Evolutionary conservation across 2,329 filamentous ascomycete genomes (phyloP), one percentile per base, ranked within the genome.

Genomic region (Diatrype stigma): DNA sequence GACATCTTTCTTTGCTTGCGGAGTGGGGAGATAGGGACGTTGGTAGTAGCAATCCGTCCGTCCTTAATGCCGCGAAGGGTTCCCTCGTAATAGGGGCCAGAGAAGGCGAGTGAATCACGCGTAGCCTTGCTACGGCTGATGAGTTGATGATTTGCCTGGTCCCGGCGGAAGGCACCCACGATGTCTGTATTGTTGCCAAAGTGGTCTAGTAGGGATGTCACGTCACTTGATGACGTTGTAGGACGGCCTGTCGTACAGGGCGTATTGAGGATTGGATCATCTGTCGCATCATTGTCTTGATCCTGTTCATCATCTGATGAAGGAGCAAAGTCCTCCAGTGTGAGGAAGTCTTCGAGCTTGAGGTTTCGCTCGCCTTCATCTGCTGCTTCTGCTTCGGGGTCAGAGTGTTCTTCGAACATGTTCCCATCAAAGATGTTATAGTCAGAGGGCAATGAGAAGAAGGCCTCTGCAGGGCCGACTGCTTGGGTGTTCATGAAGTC

Each of bases 91-190:
- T 84, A 79, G 6, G 81, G 77, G 47, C 79, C 74, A 48, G 82
- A 78, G 65, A 86, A 82, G 46, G 81, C 77, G 23, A 88, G 73
- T 37, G 84, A 84, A 60, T 86, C 79, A 51, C 80, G 72, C 35
- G 81, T 84, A 21, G 79, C 80, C 60, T 82, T 78, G 62, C 78
- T 80, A 69, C 79, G 82, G 56, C 79, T 67, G 52, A 84, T 81
- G 53, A 84, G 72, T 59, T 82, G 78, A 63, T 81, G 77, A 63
- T 82, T 81, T 74, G 75, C 83, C 65, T 81, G 84, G 67, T 81
- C 85, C 56, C 76, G 82, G 50, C 88, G 88, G 76, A 94, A 95
- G 1, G 89, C 87, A 35, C 87, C 87, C 34, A 94, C 88, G 14
- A 86, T 82, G 51, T 85, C 81, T 8, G 77, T 70, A 52, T 82